These are phyloP conservation scores for Aureobasidium sp. DNA, from an alignment of 2,329 filamentous ascomycete species.

Conservation along the genomic window DNA sequence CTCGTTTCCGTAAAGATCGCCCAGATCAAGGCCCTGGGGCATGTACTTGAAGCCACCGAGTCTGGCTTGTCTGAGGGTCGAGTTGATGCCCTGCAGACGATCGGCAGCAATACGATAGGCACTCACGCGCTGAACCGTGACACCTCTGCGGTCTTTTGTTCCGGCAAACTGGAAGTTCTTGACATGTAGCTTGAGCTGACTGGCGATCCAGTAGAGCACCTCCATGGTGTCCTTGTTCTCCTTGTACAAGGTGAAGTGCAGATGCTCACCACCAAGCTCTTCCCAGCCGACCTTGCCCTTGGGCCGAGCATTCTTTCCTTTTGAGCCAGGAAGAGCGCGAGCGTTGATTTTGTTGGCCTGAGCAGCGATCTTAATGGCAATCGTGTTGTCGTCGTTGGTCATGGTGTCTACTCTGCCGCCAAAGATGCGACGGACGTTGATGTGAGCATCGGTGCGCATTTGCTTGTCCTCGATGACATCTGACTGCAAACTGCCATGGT, in stretches of 20 bases:
- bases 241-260: conserved; percentile 91
- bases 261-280: conserved; percentile 67
- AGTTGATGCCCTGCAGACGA: conserved; percentile 58
- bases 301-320: conserved; percentile 19
- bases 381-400: conserved; percentile 64
- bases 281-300: conserved; percentile 52
- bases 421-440: conserved; percentile 70
- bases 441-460: conserved; percentile 56
- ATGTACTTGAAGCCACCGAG: conserved; percentile 71
- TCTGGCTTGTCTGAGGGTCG: conserved; percentile 51
- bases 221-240: conserved; percentile 98
- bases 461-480: conserved; percentile 54
- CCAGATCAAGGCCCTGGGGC: conserved; percentile 65
- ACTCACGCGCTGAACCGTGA: conserved; percentile 76
- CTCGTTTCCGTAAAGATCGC: conserved; percentile 81
- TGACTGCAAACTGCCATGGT: conserved; percentile 49
- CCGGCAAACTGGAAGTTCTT: conserved; percentile 76
- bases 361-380: conserved; percentile 47
- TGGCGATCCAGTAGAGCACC: conserved; percentile 67
- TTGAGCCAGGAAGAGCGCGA: conserved; percentile 3
- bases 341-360: conserved; percentile 18
- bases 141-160: conserved; percentile 83
- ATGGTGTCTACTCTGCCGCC: conserved; percentile 67
- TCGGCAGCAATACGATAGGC: conserved; percentile 54
- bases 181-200: conserved; percentile 59